These are phyloP conservation scores for Tulasnella sp. DNA, from an alignment of 768 basidiomycete genomes.

Conservation along the genomic window DNA sequence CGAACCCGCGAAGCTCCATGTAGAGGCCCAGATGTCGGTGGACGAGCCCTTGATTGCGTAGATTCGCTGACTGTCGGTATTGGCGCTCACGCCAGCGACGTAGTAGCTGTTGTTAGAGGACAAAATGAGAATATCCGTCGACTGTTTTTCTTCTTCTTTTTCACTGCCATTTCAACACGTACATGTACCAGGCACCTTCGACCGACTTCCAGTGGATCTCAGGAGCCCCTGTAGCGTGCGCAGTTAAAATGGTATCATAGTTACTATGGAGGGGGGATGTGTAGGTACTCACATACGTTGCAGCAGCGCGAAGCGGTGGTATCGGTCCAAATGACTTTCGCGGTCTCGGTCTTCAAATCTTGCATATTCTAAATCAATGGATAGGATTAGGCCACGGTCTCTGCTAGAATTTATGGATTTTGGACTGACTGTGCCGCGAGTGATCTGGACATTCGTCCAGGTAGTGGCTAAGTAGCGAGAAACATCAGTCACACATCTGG, in stretches of 20 bases:
- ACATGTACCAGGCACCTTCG: slow-evolving; percentile 9
- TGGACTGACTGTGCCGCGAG: too few species aligned
- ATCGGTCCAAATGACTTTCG: slow-evolving; percentile 14
- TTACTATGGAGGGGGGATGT: not conserved
- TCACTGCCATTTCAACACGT: not conserved
- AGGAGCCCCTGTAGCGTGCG: slow-evolving; percentile 1
- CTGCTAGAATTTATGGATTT: too few species aligned
- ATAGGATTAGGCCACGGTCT: not conserved
- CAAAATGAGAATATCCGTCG: not conserved
- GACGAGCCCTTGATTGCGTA: slow-evolving; percentile 1
- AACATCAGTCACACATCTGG: too few species aligned
- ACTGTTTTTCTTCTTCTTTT: not conserved
- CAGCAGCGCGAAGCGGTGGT: slow-evolving; percentile 13
- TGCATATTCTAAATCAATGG: not conserved
- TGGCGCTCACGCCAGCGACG: not conserved
- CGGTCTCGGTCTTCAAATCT: slow-evolving; percentile 7
- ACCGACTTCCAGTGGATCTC: slow-evolving; percentile 8
- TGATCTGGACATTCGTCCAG: not conserved
- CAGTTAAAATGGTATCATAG: not conserved
- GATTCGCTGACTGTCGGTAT: slow-evolving; percentile 2
- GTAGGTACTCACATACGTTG: slow-evolving; percentile 8
- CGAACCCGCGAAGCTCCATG: slow-evolving; percentile 1
- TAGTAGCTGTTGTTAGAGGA: not conserved
- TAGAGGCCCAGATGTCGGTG: slow-evolving; percentile 7
- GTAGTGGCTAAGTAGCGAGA: not conserved